Base-by-base conservation (phyloP, 805 yeast genomes). In the Candida parachauliodes region DNA sequence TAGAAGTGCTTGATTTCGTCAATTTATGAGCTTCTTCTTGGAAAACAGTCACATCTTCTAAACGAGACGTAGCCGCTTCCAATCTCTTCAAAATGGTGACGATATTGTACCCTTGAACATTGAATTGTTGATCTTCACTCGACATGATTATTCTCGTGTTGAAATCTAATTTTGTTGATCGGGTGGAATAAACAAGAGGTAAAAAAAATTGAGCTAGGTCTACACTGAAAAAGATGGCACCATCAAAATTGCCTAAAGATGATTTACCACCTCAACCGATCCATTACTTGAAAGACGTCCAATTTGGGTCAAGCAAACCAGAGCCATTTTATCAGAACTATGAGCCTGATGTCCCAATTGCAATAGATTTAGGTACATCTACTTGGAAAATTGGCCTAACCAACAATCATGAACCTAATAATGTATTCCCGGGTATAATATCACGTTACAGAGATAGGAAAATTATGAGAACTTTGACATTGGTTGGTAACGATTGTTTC, bases 61-160 rank as follows among this genome's bases (percentile, higher is more conserved):
- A 76, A 34, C 97, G 79, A 5, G 95, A 82, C 8, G 97, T 87
- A 24, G 96, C 96, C 11, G 95, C 91, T 60, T 88, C 97, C 50
- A 88, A 76, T 48, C 95, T 74, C 52, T 56, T 68, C 41, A 67
- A 64, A 39, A 88, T 73, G 32, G 95, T 88, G 29, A 85, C 85
- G 45, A 88, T 70, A 55, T 87, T 88, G 69, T 82, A 86, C n/a
- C 94, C 95, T 53, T 83, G 93, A 40, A 82, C 76, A 42, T 74
- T 72, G 53, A 74, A 59, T 46, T 71, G 74, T 49, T 52, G 54
- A 45, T 71, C 74, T 43, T 68, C 72, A 16, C 57, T 44, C 14
- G 69, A 50, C 63, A 57, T 58, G 9, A 10, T n/a, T n/a, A n/a
- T n/a, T n/a, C n/a, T n/a, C n/a, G n/a, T n/a, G n/a, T n/a, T n/a